Evolutionary conservation across 352 stramenopile genomes (phyloP), one percentile per base, ranked within the genome.

Genomic region (Phytophthora cactorum): DNA sequence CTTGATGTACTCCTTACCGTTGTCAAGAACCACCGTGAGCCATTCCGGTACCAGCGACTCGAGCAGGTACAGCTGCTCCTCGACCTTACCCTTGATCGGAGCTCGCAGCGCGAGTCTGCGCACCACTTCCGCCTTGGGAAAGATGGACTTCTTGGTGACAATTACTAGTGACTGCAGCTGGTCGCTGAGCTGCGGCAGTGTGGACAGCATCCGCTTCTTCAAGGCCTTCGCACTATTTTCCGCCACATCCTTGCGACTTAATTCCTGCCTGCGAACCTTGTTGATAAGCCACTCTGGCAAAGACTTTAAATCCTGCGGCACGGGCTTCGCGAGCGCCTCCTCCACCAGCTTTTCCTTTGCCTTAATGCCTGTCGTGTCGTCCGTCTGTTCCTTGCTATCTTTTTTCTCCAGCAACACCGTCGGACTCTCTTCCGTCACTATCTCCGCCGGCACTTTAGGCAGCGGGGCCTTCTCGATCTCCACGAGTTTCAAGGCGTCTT

Each of bases 201-300:
- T 91, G 39, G 70, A 63, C 45, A 90, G 27, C 45, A 93, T 55
- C 3, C 84, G 74, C 49, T 78, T 75, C 34, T 78, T 71, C 39
- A 86, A 64, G 1, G 66, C 64, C 15, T 82, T 72, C 10, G 81
- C 80, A 11, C 62, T 78, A n/a, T 79, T 86, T 36, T 80, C 55
- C 2, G 63, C 74, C 31, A 79, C 63, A 10, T 69, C 67, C 39
- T 82, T 85, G n/a, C 56, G 59, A 10, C 74, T 64, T 36, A 81
- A 60, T 50, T 95, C 87, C 27, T 85, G 73, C 12, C 75, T 74
- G 0, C 86, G 83, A 27, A 95, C 86, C 58, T 89, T 90, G 59
- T 88, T 75, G 31, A 95, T 79, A 29, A 95, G 84, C 86, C 84
- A 93, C n/a, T 72, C 68, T 6, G 86, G 86, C 5, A 95, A 61